Conservation (phyloP, 1,139 yeast species). For the Hyphopichia pseudoburtonii region DNA sequence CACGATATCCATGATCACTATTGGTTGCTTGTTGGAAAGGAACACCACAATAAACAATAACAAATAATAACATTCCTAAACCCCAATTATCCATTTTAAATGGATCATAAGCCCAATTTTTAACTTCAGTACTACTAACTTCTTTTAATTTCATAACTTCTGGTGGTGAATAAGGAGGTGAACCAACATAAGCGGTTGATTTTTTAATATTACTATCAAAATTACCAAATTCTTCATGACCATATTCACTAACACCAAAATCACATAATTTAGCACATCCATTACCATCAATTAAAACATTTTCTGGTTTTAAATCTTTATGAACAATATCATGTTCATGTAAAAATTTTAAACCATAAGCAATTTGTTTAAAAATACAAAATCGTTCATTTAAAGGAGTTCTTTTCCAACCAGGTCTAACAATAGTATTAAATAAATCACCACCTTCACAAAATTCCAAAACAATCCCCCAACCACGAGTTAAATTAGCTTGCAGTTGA, state of each 20-base stretch:
- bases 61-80: constrained; percentile 64
- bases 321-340: constrained; percentile 63
- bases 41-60: constrained; percentile 55
- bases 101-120: constrained; percentile 58
- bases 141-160: constrained; percentile 61
- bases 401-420: constrained; percentile 50
- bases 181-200: constrained; percentile 60
- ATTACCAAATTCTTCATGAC: constrained; percentile 57
- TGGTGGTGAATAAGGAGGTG: constrained; percentile 81
- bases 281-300: constrained; percentile 51
- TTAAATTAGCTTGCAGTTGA: constrained; percentile 53
- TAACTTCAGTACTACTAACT: constrained; percentile 32
- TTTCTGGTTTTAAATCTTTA: constrained; percentile 68
- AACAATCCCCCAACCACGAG: constrained; percentile 77
- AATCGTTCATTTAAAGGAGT: constrained; percentile 48
- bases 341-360: constrained; percentile 51
- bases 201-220: constrained; percentile 45
- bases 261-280: constrained; percentile 73
- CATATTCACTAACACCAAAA: constrained; percentile 72
- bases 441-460: constrained; percentile 64
- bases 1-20: constrained; percentile 56
- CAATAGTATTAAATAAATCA: constrained; percentile 47
- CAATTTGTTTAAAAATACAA: constrained; percentile 62
- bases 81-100: constrained; percentile 75
- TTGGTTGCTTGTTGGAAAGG: constrained; percentile 59